Base-by-base conservation (phyloP, 192 early-diverging fungal species). In the Coemansia umbellata region DNA sequence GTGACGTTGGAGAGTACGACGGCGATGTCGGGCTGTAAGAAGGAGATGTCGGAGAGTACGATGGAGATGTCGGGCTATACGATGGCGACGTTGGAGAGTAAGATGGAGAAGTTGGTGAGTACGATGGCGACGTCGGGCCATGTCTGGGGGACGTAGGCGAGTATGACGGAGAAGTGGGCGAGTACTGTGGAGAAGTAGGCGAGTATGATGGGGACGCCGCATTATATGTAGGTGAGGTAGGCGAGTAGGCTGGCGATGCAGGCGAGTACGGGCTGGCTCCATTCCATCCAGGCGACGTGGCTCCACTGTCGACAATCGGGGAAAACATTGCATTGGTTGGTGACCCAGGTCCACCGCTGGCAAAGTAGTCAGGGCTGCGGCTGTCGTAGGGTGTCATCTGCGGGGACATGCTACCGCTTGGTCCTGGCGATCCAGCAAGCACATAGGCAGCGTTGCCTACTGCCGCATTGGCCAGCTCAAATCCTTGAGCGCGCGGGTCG, bases 261-360 rank as follows among this genome's bases (percentile, higher is more conserved):
- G 78, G 75, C 40, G 81, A 80, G 53, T 78, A 81, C 17, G 74
- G 79, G 56, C 78, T 82, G 37, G 78, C 66, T 37, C 81, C 80
- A 26, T 68, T 81, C 67, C 73, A 79, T 30, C 80, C 69, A 13
- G 81, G 74, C 47, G 84, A 85, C 32, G 72, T 79, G 10, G 79
- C 79, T 32, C 91, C 92, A 49, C 86, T 85, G 55, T 90, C 87
- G 39, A 82, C 84, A 58, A 88, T 83, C 3, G 91, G 90, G 37
- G 89, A 93, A 74, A 93, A 92, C 74, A 84, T 85, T 26, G 89
- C 86, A 58, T 87, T 83, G 49, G 83, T 83, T 19, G 88, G 86
- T 17, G 84, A 85, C 5, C 81, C 73, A n/a, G 84, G 86, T 10
- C 81, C 78, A 37, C 79, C 74, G 50, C 71, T 60, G 32, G 48